Conservation (phyloP, 2,329 filamentous ascomycete genomes). For the Colletotrichum sp. region DNA sequence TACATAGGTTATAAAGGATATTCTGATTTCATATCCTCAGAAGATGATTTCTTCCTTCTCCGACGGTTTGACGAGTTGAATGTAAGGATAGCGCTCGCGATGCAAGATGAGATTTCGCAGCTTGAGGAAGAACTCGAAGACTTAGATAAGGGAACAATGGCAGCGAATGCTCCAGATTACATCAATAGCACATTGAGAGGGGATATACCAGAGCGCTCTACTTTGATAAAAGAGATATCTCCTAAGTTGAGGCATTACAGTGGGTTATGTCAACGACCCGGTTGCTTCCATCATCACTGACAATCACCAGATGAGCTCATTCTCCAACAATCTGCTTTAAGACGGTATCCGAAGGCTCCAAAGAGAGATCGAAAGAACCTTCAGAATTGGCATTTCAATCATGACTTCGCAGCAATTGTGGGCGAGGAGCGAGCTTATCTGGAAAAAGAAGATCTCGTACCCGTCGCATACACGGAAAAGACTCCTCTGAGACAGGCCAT, state of each 20-base stretch:
- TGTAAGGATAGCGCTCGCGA: background rate
- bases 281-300: background rate
- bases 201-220: background rate
- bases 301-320: background rate
- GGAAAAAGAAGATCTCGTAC: background rate
- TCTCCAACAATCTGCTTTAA: background rate
- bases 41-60: background rate
- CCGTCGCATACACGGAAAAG: background rate
- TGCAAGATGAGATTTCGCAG: background rate
- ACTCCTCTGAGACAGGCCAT: background rate
- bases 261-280: background rate
- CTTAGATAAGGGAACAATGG: background rate
- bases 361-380: background rate
- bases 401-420: background rate
- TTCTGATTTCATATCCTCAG: background rate
- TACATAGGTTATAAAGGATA: background rate
- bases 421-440: background rate
- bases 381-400: background rate
- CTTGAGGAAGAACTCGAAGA: background rate
- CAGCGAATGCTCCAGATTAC: background rate
- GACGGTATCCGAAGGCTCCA: background rate
- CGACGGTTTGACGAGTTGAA: background rate
- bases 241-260: background rate
- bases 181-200: background rate
- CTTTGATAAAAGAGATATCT: background rate